Evolutionary conservation across 1,139 yeast genomes (phyloP).

Genomic region (Arxiozyma telluris): DNA sequence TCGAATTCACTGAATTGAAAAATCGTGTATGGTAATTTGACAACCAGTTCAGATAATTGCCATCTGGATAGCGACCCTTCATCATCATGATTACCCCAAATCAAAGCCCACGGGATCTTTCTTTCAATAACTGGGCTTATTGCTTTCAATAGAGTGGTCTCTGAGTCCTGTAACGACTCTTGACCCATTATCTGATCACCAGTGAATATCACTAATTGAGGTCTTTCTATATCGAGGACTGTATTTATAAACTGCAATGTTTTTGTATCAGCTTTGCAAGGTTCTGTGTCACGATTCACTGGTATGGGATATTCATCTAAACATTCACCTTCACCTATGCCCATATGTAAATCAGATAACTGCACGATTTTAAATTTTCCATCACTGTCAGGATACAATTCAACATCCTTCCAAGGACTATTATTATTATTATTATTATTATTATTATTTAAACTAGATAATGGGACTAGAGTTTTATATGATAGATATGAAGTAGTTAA

Average conservation of each 20-base stretch:
- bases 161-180: slow-evolving; percentile 64
- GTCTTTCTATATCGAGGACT: slow-evolving; percentile 62
- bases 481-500: slow-evolving; percentile 2
- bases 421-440: too few species aligned
- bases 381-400: slow-evolving; percentile 16
- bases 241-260: slow-evolving; percentile 53
- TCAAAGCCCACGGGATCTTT: slow-evolving; percentile 68
- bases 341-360: slow-evolving; percentile 77
- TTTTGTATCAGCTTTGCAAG: slow-evolving; percentile 67
- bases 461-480: background rate
- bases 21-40: slow-evolving; percentile 57
- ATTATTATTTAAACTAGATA: background rate
- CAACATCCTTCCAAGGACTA: background rate
- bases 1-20: slow-evolving; percentile 55
- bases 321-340: slow-evolving; percentile 70
- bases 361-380: slow-evolving; percentile 69
- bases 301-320: slow-evolving; percentile 54
- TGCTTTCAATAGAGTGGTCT: slow-evolving; percentile 67
- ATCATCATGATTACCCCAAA: slow-evolving; percentile 64
- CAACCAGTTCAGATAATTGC: slow-evolving; percentile 49
- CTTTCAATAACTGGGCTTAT: slow-evolving; percentile 59
- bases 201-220: slow-evolving; percentile 72
- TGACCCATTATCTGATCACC: slow-evolving; percentile 71
- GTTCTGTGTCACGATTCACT: slow-evolving; percentile 22
- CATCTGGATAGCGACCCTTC: slow-evolving; percentile 61